These are phyloP conservation scores for Candida rishiriensis DNA, from an alignment of 805 yeast species.

Conservation along the genomic window DNA sequence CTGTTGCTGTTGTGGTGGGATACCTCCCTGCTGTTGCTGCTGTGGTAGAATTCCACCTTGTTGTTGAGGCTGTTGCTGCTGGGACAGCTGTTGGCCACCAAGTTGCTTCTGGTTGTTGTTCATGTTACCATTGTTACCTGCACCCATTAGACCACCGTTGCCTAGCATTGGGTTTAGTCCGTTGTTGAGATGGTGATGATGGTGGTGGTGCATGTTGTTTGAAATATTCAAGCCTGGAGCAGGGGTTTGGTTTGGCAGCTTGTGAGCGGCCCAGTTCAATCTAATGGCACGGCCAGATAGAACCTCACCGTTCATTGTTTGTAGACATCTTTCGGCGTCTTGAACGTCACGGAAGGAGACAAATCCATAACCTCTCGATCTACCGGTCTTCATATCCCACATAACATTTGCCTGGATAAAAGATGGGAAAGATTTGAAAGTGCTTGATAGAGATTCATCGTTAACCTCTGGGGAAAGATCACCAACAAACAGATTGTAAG, in stretches of 20 bases:
- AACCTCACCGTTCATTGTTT: conserved; percentile 67
- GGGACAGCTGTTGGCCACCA: not conserved
- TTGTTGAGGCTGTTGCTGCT: not conserved
- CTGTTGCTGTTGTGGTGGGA: conserved; percentile 12
- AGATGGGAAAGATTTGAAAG: conserved; percentile 55
- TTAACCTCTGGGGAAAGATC: conserved; percentile 79
- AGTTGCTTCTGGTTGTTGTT: not conserved
- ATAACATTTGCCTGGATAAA: conserved; percentile 83
- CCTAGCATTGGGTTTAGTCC: conserved; percentile 6
- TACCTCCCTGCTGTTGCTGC: conserved; percentile 13
- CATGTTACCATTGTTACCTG: too few species aligned
- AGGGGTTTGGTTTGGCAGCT: conserved; percentile 36
- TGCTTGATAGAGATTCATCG: conserved; percentile 60
- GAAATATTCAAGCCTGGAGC: conserved; percentile 15
- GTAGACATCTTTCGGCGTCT: conserved; percentile 73
- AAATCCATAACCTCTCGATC: conserved; percentile 90
- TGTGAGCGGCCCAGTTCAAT: conserved; percentile 85
- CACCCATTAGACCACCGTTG: not conserved
- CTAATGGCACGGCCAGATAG: conserved; percentile 74
- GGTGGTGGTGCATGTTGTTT: conserved; percentile 10
- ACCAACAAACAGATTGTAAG: conserved; percentile 78
- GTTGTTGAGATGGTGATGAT: not conserved
- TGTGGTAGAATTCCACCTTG: too few species aligned
- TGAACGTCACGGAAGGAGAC: conserved; percentile 63
- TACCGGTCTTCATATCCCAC: conserved; percentile 96